Evolutionary conservation across 1,284 basidiomycete species (phyloP).

Genomic region (Ustilago shanxiensis): DNA sequence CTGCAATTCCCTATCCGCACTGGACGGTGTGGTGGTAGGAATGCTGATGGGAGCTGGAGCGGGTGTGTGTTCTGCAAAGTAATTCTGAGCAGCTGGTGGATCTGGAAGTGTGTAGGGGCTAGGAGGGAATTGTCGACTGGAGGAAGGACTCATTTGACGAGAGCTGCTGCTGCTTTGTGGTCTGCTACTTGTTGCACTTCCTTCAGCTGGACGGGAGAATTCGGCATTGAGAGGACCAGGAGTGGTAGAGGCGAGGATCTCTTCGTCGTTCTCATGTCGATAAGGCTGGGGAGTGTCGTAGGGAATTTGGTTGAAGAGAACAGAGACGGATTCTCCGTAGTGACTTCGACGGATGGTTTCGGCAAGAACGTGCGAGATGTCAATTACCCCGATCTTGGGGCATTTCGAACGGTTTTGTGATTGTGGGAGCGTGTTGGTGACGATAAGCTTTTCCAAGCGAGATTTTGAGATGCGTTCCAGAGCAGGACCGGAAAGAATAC

Average conservation of each 20-base stretch:
- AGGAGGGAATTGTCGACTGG: slow-evolving; percentile 32
- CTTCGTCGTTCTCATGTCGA: slow-evolving; percentile 58
- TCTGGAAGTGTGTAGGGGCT: slow-evolving; percentile 60
- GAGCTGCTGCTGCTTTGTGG: slow-evolving; percentile 9
- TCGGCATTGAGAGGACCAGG: background rate
- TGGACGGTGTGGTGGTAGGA: background rate
- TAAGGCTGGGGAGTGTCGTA: slow-evolving; percentile 69
- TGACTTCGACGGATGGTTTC: slow-evolving; percentile 92
- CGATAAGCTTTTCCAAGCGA: slow-evolving; percentile 90
- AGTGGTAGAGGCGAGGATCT: slow-evolving; percentile 10
- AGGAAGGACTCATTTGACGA: slow-evolving; percentile 11
- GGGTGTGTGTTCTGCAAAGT: slow-evolving; percentile 44
- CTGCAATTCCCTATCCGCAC: background rate
- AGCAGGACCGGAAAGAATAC: slow-evolving; percentile 92
- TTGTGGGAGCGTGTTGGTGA: slow-evolving; percentile 98
- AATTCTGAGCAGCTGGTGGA: slow-evolving; percentile 55
- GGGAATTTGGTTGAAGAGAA: slow-evolving; percentile 68
- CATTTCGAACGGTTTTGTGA: slow-evolving; percentile 81
- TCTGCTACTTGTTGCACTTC: background rate
- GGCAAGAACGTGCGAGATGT: slow-evolving; percentile 92
- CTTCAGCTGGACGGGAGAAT: background rate
- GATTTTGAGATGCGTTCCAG: slow-evolving; percentile 72
- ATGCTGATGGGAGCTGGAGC: slow-evolving; percentile 4
- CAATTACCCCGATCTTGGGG: slow-evolving; percentile 87
- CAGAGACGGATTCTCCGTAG: slow-evolving; percentile 69